Evolutionary conservation across 495 filamentous ascomycete genomes (phyloP).

Genomic region (Trypethelium eluteriae): DNA sequence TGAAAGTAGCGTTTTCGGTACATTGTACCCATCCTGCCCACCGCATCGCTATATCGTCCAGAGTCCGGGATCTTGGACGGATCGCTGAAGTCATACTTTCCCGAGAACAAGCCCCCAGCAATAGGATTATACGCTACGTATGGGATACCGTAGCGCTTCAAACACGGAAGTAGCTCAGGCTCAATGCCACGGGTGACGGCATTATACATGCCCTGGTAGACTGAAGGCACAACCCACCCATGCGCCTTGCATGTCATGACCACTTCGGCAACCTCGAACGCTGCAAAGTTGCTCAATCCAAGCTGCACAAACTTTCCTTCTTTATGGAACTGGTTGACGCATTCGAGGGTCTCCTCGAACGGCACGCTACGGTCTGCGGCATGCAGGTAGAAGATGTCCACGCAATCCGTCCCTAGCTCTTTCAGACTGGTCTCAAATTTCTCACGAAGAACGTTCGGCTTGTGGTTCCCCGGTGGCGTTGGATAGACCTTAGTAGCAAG

Average conservation of each 20-base stretch:
- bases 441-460: constrained; percentile 51
- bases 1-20: constrained; percentile 80
- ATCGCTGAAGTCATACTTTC: constrained; percentile 71
- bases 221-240: constrained; percentile 62
- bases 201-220: constrained; percentile 66
- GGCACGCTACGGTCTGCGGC: constrained; percentile 60
- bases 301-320: constrained; percentile 79
- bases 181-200: constrained; percentile 69
- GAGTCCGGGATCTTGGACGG: constrained; percentile 44
- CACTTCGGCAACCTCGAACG: constrained; percentile 87
- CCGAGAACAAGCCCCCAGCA: constrained; percentile 75
- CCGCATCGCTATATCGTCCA: constrained; percentile 62
- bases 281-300: constrained; percentile 76
- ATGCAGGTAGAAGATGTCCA: constrained; percentile 88
- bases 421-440: constrained; percentile 57
- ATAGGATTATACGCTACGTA: constrained; percentile 89
- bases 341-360: constrained; percentile 71
- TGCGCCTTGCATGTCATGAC: constrained; percentile 73
- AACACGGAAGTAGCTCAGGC: constrained; percentile 68
- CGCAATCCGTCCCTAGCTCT: constrained; percentile 64
- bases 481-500: constrained; percentile 84
- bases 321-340: constrained; percentile 73
- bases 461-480: constrained; percentile 47
- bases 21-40: constrained; percentile 44
- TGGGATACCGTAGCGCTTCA: constrained; percentile 76